Percentiles rank a stretch among this genome's conserved stretches.
phyloP scores from a whole-genome alignment of 2,329 filamentous ascomycete species.

The Aspergillus awamori region DNA sequence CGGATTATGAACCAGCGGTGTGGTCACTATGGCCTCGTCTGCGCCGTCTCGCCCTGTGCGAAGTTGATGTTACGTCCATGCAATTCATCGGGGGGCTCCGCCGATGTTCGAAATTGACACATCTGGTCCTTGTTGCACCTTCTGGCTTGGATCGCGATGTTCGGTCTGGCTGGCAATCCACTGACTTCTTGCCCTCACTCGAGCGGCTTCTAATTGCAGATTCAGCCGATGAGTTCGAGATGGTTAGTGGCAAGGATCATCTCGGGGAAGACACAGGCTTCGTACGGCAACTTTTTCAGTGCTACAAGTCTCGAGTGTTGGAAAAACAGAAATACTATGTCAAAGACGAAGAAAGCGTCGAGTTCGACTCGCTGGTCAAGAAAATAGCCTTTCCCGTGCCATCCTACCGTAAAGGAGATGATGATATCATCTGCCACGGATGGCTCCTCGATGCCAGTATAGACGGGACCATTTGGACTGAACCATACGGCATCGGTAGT shows the following conservation, averaged over 20 bases:
- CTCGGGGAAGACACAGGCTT: conserved; percentile 3
- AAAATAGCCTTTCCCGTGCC: conserved; percentile 3
- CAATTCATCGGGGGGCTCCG: conserved; percentile 13
- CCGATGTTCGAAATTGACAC: conserved; percentile 15
- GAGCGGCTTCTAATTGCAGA: conserved; percentile 16
- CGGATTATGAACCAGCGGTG: conserved; percentile 11
- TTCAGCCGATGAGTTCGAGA: conserved; percentile 11
- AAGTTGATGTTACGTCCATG: conserved; percentile 11
- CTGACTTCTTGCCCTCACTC: conserved; percentile 13
- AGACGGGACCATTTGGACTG: neutral
- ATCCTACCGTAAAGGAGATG: neutral
- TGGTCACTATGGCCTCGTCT: conserved; percentile 20
- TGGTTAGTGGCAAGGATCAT: conserved; percentile 12
- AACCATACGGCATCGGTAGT: conserved; percentile 1
- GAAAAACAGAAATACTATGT: neutral
- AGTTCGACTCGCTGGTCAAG: neutral
- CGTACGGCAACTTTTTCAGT: neutral
- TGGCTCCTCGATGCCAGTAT: conserved; percentile 2
- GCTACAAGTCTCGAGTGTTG: neutral
- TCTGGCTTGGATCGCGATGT: conserved; percentile 8
- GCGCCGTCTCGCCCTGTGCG: conserved; percentile 17
- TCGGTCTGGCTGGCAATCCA: conserved; percentile 4
- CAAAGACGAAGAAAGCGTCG: neutral
- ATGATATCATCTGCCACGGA: conserved; percentile 2
- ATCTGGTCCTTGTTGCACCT: conserved; percentile 18